Conservation (phyloP, 352 stramenopile genomes). For the Pythium chondricola region DNA sequence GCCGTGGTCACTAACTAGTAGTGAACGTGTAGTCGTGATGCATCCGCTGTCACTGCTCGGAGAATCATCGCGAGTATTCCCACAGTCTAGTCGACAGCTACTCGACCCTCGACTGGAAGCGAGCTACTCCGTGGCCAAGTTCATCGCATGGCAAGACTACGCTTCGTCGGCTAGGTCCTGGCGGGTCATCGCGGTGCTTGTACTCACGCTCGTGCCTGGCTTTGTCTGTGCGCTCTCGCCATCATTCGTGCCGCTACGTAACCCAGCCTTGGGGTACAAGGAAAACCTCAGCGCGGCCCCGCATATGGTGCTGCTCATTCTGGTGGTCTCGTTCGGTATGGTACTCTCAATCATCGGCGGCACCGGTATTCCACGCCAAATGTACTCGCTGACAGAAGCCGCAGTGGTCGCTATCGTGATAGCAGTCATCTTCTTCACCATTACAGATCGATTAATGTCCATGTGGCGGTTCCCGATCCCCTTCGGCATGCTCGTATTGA, state of each 20-base stretch:
- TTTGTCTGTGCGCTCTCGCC: slow-evolving; percentile 1
- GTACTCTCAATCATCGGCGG: slow-evolving; percentile 7
- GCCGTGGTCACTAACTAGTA: no score
- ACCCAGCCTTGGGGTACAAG: no score
- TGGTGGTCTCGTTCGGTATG: slow-evolving; percentile 5
- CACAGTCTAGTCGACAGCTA: no score
- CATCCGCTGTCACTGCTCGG: no score
- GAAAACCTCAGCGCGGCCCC: no score
- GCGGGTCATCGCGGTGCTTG: slow-evolving; percentile 6
- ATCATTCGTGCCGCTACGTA: slow-evolving; percentile 2
- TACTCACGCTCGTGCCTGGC: slow-evolving; percentile 4
- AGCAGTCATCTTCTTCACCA: neutral
- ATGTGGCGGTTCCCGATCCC: slow-evolving; percentile 14
- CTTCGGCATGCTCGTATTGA: neutral
- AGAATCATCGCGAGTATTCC: no score
- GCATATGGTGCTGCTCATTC: neutral
- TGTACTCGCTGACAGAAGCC: slow-evolving; percentile 4
- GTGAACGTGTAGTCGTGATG: no score
- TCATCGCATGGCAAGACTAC: slow-evolving; percentile 10
- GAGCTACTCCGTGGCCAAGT: slow-evolving; percentile 15
- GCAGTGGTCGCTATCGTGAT: neutral
- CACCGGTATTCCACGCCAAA: neutral
- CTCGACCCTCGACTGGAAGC: no score
- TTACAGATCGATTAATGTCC: neutral
- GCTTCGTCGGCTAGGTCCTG: neutral